phyloP scores from a whole-genome alignment of 2,329 filamentous ascomycete species.

The Clarireedia paspali region DNA sequence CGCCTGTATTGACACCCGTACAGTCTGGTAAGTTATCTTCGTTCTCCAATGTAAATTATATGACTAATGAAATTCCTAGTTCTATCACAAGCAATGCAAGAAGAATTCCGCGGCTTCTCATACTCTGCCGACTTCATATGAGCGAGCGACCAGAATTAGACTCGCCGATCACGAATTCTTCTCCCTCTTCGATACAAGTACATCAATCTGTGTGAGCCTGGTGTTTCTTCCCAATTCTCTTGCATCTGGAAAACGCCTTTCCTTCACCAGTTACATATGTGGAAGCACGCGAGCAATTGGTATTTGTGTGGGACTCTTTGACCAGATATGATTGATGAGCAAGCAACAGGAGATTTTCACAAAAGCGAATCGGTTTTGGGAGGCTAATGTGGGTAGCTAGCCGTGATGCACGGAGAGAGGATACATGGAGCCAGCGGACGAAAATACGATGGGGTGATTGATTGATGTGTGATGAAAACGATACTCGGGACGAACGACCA shows the following conservation, averaged over 20 bases:
- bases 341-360: no score
- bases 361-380: no score
- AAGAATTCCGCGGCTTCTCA: slow-evolving; percentile 98
- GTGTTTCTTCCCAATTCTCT: not conserved
- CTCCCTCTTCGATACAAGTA: not conserved
- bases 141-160: slow-evolving; percentile 8
- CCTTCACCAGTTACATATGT: not conserved
- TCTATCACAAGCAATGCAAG: slow-evolving; percentile 96
- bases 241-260: not conserved
- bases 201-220: not conserved
- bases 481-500: no score
- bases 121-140: slow-evolving; percentile 45
- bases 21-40: slow-evolving; percentile 73
- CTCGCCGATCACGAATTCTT: not conserved
- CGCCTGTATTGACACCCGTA: slow-evolving; percentile 91
- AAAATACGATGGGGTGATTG: no score
- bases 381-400: no score
- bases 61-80: slow-evolving; percentile 44
- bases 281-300: not conserved
- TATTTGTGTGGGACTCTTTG: not conserved
- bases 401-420: no score
- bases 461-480: no score
- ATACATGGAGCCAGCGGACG: no score
- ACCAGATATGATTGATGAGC: not conserved
- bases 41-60: not conserved